Percentiles rank a stretch among this genome's conserved stretches.
Conservation (phyloP, 352 stramenopile genomes). For the Pythium rhizo-oryzae region DNA sequence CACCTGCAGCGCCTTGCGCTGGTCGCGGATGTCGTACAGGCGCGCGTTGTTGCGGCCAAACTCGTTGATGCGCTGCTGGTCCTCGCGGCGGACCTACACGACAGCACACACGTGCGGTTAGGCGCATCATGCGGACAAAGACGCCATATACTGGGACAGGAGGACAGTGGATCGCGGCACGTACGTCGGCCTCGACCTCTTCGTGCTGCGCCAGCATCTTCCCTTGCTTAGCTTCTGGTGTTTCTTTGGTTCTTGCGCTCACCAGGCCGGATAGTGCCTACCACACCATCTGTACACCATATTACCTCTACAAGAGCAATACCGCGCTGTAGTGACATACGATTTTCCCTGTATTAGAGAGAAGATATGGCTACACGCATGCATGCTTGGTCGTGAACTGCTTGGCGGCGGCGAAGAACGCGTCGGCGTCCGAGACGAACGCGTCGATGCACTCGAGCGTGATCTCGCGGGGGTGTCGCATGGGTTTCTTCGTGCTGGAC, state of each 20-base stretch:
- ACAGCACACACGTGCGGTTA: background rate
- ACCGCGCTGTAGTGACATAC: background rate
- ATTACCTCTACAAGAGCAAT: constrained; percentile 4
- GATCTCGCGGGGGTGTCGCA: constrained; percentile 56
- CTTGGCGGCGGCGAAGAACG: constrained; percentile 39
- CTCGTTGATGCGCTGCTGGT: constrained; percentile 98
- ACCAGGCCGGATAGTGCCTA: constrained; percentile 1
- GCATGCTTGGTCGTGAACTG: constrained; percentile 34
- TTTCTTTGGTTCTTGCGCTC: constrained; percentile 16
- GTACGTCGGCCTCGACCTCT: constrained; percentile 82
- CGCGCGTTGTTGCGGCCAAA: constrained; percentile 97
- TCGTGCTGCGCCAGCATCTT: constrained; percentile 79
- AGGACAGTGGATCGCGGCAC: no score
- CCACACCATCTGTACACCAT: constrained; percentile 23
- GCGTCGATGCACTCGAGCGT: constrained; percentile 53
- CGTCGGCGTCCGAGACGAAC: constrained; percentile 39
- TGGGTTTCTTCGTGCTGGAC: constrained; percentile 17
- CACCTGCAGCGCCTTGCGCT: constrained; percentile 91
- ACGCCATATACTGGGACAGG: no score
- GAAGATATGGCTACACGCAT: constrained; percentile 3
- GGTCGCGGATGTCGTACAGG: constrained; percentile 91
- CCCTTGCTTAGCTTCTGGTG: background rate
- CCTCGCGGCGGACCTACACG: constrained; percentile 93
- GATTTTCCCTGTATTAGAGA: constrained; percentile 7
- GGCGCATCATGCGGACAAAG: no score